These are phyloP conservation scores for Mallotus repandus DNA, from an alignment of 441 rosid species.

Conservation along the genomic window DNA sequence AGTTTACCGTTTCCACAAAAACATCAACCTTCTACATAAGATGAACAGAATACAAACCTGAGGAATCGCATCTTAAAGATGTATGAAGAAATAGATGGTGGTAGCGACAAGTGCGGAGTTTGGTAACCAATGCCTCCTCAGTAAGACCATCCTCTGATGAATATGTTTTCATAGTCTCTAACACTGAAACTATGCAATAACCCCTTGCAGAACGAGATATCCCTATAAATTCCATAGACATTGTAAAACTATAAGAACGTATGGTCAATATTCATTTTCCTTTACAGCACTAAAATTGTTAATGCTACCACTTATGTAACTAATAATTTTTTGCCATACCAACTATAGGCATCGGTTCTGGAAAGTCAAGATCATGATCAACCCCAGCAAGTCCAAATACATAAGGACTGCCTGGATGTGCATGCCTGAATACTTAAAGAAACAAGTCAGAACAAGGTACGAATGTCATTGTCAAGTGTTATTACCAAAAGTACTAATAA, in stretches of 20 bases:
- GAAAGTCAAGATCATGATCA: constrained; percentile 98
- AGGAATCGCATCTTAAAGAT: constrained; percentile 70
- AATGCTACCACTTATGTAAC: not conserved
- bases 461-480: constrained; percentile 12
- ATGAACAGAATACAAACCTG: constrained; percentile 53
- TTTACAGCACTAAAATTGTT: not conserved
- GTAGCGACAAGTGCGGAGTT: constrained; percentile 80
- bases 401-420: constrained; percentile 99
- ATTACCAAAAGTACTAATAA: not conserved
- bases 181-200: constrained; percentile 68
- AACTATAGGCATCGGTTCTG: constrained; percentile 97
- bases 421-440: constrained; percentile 71
- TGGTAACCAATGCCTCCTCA: constrained; percentile 93
- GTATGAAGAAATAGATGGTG: constrained; percentile 91
- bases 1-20: constrained; percentile 1
- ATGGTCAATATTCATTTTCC: not conserved
- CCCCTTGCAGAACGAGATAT: constrained; percentile 95
- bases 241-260: not conserved
- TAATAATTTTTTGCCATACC: constrained; percentile 45
- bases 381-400: constrained; percentile 96
- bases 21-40: not conserved
- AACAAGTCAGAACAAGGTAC: constrained; percentile 39
- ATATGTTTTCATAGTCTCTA: constrained; percentile 99
- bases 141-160: constrained; percentile 88
- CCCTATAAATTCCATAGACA: constrained; percentile 41